phyloP scores from a whole-genome alignment of 345 rosid genomes.

The Ceriops tagal region DNA sequence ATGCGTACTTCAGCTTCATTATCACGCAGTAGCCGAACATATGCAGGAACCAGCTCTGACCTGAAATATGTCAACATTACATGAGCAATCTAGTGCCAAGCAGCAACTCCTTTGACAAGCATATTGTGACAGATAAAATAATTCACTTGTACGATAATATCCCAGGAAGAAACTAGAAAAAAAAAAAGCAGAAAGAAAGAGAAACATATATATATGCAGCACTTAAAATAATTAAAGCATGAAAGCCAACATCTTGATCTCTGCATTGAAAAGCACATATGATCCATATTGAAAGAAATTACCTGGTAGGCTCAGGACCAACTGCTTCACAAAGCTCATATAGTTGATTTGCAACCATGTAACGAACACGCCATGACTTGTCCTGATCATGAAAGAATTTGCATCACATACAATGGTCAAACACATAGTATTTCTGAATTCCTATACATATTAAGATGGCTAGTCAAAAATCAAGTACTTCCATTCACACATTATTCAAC shows the following conservation, averaged over 20 bases:
- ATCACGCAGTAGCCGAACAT: slow-evolving; percentile 88
- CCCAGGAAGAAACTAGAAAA: background rate
- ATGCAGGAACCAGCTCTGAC: slow-evolving; percentile 87
- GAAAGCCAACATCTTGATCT: background rate
- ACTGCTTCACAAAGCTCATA: slow-evolving; percentile 97
- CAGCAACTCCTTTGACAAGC: background rate
- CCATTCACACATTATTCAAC: background rate
- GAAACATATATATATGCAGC: background rate
- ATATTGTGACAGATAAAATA: slow-evolving; percentile 2
- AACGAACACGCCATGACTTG: slow-evolving; percentile 98
- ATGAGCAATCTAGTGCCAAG: background rate
- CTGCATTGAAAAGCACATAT: background rate
- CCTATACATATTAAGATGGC: background rate
- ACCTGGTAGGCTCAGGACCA: slow-evolving; percentile 94
- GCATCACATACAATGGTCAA: slow-evolving; percentile 3
- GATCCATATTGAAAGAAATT: slow-evolving; percentile 15
- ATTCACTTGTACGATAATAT: background rate
- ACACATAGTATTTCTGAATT: background rate
- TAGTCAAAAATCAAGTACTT: background rate
- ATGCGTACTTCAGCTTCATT: slow-evolving; percentile 98
- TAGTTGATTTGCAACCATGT: slow-evolving; percentile 94
- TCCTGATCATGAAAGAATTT: slow-evolving; percentile 44
- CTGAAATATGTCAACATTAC: slow-evolving; percentile 33
- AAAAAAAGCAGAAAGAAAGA: background rate
- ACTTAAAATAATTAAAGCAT: background rate